These are phyloP conservation scores for Gynandropsis gynandra DNA, from an alignment of 345 rosid genomes.

Conservation along the genomic window DNA sequence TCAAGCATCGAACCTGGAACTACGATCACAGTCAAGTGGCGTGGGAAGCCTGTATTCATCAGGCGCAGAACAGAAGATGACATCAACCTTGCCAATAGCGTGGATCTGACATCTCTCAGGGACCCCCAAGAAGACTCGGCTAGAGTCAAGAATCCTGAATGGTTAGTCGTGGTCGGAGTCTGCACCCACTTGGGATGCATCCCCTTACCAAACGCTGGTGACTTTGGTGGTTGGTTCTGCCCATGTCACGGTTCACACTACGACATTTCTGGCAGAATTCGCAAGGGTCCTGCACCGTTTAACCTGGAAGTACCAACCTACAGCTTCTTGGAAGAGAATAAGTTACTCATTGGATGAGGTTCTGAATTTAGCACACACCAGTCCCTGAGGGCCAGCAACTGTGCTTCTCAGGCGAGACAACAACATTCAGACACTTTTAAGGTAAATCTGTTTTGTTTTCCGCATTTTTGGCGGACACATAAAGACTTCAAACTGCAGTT, in stretches of 20 bases:
- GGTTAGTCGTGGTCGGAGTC: conserved; percentile 87
- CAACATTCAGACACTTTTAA: no score
- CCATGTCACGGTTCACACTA: conserved; percentile 97
- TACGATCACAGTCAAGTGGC: conserved; percentile 95
- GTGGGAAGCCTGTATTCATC: conserved; percentile 95
- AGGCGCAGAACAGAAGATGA: conserved; percentile 89
- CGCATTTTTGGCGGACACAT: no score
- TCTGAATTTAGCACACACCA: no score
- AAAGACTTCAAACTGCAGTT: no score
- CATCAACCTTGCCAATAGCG: conserved; percentile 75
- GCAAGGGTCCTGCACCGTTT: conserved; percentile 94
- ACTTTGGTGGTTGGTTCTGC: conserved; percentile 95
- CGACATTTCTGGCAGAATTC: conserved; percentile 84
- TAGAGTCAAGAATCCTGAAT: conserved; percentile 88
- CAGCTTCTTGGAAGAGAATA: conserved; percentile 78
- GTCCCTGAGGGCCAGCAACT: no score
- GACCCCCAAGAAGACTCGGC: conserved; percentile 72
- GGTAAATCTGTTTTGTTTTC: no score
- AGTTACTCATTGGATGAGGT: conserved; percentile 65
- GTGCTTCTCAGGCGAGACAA: no score
- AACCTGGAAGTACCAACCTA: conserved; percentile 90
- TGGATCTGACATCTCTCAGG: conserved; percentile 68
- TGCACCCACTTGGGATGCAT: conserved; percentile 97
- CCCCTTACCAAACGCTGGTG: conserved; percentile 96
- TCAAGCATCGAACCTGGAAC: conserved; percentile 78